Conservation (phyloP, 306 rosid genomes). For the Cicer bijugum region DNA sequence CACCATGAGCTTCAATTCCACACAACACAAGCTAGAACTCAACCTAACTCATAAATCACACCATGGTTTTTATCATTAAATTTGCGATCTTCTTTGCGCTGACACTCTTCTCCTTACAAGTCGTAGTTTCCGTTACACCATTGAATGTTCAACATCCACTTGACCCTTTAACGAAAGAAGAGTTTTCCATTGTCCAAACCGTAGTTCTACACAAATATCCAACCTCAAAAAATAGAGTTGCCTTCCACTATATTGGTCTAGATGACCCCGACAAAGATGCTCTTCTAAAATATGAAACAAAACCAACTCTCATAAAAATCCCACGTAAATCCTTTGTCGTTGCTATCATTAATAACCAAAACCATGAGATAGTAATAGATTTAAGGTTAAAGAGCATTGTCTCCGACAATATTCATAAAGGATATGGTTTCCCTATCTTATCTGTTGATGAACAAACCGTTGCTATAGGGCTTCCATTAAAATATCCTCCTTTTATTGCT, state of each 20-base stretch:
- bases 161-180: constrained; percentile 45
- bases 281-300: neutral
- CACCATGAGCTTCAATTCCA: no score
- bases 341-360: constrained; percentile 26
- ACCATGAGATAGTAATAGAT: constrained; percentile 42
- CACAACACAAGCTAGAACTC: no score
- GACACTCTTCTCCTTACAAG: neutral
- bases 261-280: constrained; percentile 12
- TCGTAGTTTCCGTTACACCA: neutral
- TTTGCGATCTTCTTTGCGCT: no score
- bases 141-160: constrained; percentile 44
- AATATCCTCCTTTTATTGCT: constrained; percentile 43
- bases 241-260: constrained; percentile 24
- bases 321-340: constrained; percentile 41
- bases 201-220: constrained; percentile 44
- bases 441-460: constrained; percentile 17
- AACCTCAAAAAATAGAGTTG: neutral
- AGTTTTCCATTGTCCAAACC: constrained; percentile 34
- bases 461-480: constrained; percentile 40
- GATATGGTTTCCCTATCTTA: constrained; percentile 47
- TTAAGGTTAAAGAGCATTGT: constrained; percentile 23
- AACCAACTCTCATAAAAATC: neutral
- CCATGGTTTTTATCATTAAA: no score
- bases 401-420: constrained; percentile 41
- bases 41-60: no score